A percentile compares a stretch with the other conserved stretches of the same genome.
Conservation (phyloP, 192 early-diverging fungal genomes). For the Linnemannia hyalina region DNA sequence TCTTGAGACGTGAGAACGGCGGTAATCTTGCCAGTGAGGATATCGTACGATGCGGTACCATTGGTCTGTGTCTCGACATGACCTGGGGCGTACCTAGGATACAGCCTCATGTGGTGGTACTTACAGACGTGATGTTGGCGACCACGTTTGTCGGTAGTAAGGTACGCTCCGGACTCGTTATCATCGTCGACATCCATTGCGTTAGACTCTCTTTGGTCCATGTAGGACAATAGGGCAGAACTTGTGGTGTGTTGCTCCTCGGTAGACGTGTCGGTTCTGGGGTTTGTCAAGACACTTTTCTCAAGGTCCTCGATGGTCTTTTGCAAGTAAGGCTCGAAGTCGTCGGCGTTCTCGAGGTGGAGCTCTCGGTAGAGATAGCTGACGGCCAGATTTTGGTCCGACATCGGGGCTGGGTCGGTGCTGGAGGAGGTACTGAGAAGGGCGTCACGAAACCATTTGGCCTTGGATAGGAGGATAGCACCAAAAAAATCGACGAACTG, state of each 20-base stretch:
- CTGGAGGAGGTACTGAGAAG: neutral
- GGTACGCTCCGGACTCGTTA: neutral
- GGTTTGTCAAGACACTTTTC: no score
- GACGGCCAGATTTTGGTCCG: neutral
- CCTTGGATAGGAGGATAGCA: neutral
- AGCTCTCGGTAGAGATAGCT: neutral
- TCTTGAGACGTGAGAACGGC: neutral
- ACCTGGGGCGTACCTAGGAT: neutral
- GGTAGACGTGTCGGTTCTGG: neutral
- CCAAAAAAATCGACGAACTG: neutral
- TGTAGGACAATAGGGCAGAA: neutral
- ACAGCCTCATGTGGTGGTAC: neutral
- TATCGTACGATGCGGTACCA: neutral
- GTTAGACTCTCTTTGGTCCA: neutral
- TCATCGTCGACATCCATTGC: neutral
- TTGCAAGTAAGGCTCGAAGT: neutral
- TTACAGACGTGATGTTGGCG: neutral
- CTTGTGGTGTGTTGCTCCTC: neutral
- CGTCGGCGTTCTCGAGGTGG: neutral
- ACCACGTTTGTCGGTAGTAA: neutral
- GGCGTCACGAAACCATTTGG: neutral
- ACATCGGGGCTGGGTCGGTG: neutral
- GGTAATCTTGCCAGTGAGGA: neutral
- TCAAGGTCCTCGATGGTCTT: neutral
- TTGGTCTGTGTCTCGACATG: neutral